A percentile compares a stretch with the other conserved stretches of the same genome.
Evolutionary conservation across 805 yeast genomes (phyloP).

Genomic region (Helenozyma rhizophorensis): DNA sequence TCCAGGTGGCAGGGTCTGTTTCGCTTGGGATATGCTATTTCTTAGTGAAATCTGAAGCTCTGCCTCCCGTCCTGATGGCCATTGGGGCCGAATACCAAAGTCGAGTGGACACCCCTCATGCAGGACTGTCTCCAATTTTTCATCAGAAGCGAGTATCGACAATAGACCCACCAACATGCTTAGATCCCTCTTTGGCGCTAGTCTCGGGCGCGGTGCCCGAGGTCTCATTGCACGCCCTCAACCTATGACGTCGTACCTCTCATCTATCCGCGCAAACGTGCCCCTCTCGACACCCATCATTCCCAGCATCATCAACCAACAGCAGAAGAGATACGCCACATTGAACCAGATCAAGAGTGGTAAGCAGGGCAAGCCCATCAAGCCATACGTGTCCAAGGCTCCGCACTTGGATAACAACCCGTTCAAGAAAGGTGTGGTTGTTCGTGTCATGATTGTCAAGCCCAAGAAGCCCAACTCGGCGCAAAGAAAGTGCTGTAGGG

Average conservation of each 20-base stretch:
- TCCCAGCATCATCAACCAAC: constrained; percentile 2
- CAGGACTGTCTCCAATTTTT: constrained; percentile 1
- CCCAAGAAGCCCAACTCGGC: constrained; percentile 99
- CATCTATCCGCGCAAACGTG: constrained; percentile 14
- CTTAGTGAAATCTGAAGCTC: too few species aligned
- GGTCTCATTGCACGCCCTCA: constrained; percentile 1
- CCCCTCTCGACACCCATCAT: constrained; percentile 8
- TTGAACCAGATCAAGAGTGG: constrained; percentile 76
- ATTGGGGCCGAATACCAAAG: too few species aligned
- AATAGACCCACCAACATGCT: constrained; percentile 5
- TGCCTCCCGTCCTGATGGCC: too few species aligned
- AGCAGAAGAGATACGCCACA: constrained; percentile 58
- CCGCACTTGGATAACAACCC: constrained; percentile 86
- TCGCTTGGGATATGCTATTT: too few species aligned
- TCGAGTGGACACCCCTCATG: neutral
- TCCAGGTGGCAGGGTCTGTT: too few species aligned
- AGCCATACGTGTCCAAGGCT: constrained; percentile 53
- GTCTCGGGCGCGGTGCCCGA: constrained; percentile 5
- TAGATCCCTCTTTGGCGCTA: constrained; percentile 11
- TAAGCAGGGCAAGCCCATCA: constrained; percentile 43
- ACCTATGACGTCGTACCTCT: constrained; percentile 8
- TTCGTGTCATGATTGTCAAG: constrained; percentile 89
- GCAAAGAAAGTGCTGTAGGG: constrained; percentile 94
- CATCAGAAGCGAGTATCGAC: neutral
- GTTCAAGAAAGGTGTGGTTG: constrained; percentile 86